A percentile compares a stretch with the other conserved stretches of the same genome.
Conservation (phyloP, 208 protist species). For the Leishmania martiniquensis region DNA sequence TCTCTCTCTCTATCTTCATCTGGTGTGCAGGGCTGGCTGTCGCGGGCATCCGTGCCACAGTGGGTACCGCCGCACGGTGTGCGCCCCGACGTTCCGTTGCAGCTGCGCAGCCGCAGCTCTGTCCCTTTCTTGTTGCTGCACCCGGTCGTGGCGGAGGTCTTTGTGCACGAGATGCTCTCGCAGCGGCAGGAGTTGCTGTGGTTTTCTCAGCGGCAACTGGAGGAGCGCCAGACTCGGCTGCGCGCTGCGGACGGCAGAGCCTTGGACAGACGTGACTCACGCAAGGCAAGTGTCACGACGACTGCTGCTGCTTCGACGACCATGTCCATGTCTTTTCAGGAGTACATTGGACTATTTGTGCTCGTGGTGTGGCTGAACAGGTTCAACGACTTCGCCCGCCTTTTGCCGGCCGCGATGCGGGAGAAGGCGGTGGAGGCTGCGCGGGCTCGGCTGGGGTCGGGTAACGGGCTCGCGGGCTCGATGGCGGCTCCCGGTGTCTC, state of each 20-base stretch:
- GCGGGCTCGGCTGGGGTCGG: slow-evolving; percentile 1
- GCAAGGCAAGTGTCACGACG: background rate
- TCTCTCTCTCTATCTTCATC: background rate
- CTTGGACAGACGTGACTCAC: background rate
- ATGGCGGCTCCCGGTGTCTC: background rate
- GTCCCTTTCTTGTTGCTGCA: slow-evolving; percentile 48
- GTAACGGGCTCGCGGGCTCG: background rate
- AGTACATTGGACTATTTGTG: slow-evolving; percentile 58
- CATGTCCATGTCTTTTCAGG: slow-evolving; percentile 31
- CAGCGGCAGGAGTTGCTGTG: slow-evolving; percentile 47
- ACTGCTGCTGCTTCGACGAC: no score
- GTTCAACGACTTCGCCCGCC: slow-evolving; percentile 23
- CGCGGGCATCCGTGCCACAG: slow-evolving; percentile 12
- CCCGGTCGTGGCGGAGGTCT: slow-evolving; percentile 67
- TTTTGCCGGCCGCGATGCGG: slow-evolving; percentile 21
- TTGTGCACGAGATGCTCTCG: slow-evolving; percentile 64
- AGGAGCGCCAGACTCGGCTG: background rate
- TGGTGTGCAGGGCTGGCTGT: slow-evolving; percentile 7
- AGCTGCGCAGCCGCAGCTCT: slow-evolving; percentile 41
- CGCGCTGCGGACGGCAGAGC: background rate
- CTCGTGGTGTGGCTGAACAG: slow-evolving; percentile 58
- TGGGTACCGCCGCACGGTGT: slow-evolving; percentile 50
- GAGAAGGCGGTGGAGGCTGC: slow-evolving; percentile 12
- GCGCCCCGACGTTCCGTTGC: slow-evolving; percentile 42
- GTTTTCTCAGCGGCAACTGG: slow-evolving; percentile 21